These are phyloP conservation scores for Arctium minus DNA, from an alignment of 129 eudicot genomes.

Conservation along the genomic window DNA sequence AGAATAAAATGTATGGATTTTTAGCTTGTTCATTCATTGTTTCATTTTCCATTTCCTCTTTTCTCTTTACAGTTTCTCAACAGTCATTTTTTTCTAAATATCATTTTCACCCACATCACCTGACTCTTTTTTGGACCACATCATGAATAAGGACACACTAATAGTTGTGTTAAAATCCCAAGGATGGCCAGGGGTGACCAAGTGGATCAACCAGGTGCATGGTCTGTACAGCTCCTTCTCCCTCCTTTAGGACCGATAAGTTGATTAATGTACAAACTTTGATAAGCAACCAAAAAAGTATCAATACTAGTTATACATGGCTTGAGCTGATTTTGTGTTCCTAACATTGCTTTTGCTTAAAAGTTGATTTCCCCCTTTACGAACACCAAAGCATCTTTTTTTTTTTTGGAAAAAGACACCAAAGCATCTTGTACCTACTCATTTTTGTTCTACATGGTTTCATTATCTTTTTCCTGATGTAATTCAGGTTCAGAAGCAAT, in stretches of 20 bases:
- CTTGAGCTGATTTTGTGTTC: background rate
- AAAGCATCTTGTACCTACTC: background rate
- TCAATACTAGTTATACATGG: background rate
- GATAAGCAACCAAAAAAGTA: background rate
- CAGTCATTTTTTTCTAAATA: background rate
- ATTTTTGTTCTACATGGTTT: constrained; percentile 6
- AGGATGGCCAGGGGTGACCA: background rate
- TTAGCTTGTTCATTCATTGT: background rate
- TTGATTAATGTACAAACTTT: background rate
- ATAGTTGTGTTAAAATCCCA: background rate
- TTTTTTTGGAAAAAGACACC: no score
- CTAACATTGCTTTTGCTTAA: background rate
- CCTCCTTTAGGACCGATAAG: background rate
- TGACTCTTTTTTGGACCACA: background rate
- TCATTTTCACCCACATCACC: background rate
- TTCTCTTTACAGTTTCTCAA: background rate
- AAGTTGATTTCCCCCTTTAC: background rate
- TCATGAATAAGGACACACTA: background rate
- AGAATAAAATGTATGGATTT: background rate
- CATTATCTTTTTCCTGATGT: constrained; percentile 11
- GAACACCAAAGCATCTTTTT: background rate
- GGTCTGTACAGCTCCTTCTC: background rate
- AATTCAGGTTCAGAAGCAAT: constrained; percentile 95
- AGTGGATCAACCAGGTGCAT: background rate
- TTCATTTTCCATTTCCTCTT: background rate